Evolutionary conservation across 108 stramenopile species (phyloP).

Genomic region (Schizochytrium sp.): DNA sequence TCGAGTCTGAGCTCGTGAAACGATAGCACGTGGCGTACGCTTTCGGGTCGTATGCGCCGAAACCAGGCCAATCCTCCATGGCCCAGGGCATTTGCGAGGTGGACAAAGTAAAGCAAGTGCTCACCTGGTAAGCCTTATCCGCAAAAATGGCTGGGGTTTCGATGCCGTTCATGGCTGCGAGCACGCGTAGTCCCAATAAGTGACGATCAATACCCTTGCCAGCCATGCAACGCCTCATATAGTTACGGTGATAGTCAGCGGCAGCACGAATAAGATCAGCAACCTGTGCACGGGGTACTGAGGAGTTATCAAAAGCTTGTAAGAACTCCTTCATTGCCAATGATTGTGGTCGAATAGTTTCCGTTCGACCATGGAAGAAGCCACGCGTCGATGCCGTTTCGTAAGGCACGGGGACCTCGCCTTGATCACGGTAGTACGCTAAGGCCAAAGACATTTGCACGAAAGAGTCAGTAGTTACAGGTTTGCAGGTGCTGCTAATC

Average conservation of each 20-base stretch:
- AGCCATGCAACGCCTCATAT: slow-evolving; percentile 29
- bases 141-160: not conserved
- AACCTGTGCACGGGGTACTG: not conserved
- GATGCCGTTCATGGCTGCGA: slow-evolving; percentile 11
- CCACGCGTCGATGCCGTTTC: slow-evolving; percentile 37
- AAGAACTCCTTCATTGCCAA: slow-evolving; percentile 20
- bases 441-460: slow-evolving; percentile 42
- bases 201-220: slow-evolving; percentile 58
- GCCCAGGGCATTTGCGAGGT: slow-evolving; percentile 57
- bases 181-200: slow-evolving; percentile 3
- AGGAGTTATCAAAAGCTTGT: not conserved
- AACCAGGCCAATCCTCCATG: slow-evolving; percentile 44
- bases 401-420: slow-evolving; percentile 49
- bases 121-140: not conserved
- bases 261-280: slow-evolving; percentile 40
- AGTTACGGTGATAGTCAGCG: slow-evolving; percentile 14
- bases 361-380: slow-evolving; percentile 49
- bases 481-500: not conserved
- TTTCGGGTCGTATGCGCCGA: slow-evolving; percentile 58
- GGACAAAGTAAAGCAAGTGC: slow-evolving; percentile 27
- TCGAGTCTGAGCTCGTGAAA: not conserved
- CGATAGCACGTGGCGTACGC: slow-evolving; percentile 46
- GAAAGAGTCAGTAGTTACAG: slow-evolving; percentile 40
- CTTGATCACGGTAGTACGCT: slow-evolving; percentile 27
- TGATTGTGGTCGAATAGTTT: slow-evolving; percentile 43